A percentile compares a stretch with the other conserved stretches of the same genome.
Conservation (phyloP, 345 rosid species). For the Rhodomyrtus tomentosa region DNA sequence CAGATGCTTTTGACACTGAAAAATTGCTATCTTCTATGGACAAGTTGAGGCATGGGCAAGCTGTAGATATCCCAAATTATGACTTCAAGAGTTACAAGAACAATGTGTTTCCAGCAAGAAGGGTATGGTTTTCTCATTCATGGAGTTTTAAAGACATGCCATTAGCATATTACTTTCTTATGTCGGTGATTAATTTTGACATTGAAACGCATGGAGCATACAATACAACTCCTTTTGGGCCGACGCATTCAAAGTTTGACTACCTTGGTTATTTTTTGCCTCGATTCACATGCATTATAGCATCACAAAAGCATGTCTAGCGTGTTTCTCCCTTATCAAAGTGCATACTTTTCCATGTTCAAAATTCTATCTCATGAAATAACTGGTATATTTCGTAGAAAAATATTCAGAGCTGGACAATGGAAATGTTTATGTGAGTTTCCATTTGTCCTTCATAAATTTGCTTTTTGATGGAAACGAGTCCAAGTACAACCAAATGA, state of each 20-base stretch:
- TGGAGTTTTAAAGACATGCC: neutral
- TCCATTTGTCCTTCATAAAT: neutral
- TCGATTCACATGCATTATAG: neutral
- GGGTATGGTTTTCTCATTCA: constrained; percentile 27
- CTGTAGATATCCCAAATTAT: constrained; percentile 91
- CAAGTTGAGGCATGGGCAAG: constrained; percentile 73
- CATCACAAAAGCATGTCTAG: neutral
- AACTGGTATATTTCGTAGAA: neutral
- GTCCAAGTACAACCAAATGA: neutral
- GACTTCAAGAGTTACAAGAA: constrained; percentile 84
- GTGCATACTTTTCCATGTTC: neutral
- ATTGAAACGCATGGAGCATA: neutral
- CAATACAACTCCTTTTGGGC: neutral
- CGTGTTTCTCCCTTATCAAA: neutral
- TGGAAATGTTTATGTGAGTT: neutral
- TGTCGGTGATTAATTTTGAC: neutral
- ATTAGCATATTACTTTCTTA: neutral
- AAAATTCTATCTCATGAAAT: neutral
- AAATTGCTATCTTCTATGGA: constrained; percentile 66
- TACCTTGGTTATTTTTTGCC: neutral
- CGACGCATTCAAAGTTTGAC: neutral
- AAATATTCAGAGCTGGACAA: neutral
- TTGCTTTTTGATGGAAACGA: neutral
- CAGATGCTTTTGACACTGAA: constrained; percentile 96
- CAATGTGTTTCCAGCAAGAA: constrained; percentile 45